Conservation (phyloP, 352 stramenopile species). For the Globisporangium nagaii region DNA sequence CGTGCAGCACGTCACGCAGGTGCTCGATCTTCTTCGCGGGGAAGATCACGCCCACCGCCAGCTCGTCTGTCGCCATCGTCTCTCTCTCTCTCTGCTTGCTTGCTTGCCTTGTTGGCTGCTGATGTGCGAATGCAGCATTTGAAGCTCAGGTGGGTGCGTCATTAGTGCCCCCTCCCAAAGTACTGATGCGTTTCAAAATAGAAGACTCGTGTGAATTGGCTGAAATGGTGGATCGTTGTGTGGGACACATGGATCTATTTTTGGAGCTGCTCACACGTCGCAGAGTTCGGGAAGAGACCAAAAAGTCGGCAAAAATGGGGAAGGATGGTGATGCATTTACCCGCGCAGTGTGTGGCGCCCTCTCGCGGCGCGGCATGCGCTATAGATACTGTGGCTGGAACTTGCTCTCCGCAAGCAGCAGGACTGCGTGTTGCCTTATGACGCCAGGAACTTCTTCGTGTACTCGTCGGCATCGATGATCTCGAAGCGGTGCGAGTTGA, state of each 20-base stretch:
- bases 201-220: background rate
- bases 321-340: slow-evolving; percentile 2
- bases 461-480: slow-evolving; percentile 79
- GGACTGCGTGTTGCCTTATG: slow-evolving; percentile 17
- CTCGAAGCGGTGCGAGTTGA: slow-evolving; percentile 74
- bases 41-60: slow-evolving; percentile 76
- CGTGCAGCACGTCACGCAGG: slow-evolving; percentile 54
- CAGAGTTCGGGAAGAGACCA: too few species aligned
- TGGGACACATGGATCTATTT: background rate
- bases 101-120: background rate
- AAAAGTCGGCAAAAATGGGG: background rate
- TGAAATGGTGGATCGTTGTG: background rate
- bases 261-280: slow-evolving; percentile 3
- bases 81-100: too few species aligned
- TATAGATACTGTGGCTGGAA: background rate
- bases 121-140: background rate
- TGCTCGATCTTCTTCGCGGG: slow-evolving; percentile 79
- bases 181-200: slow-evolving; percentile 1
- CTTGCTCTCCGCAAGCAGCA: background rate
- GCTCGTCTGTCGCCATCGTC: slow-evolving; percentile 17
- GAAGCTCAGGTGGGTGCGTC: background rate
- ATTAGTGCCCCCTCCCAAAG: background rate
- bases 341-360: background rate
- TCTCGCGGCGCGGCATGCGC: background rate
- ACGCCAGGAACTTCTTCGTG: slow-evolving; percentile 74